Evolutionary conservation across 345 rosid genomes (phyloP), one percentile per base, ranked within the genome.

Genomic region (Eucalyptus rudis): DNA sequence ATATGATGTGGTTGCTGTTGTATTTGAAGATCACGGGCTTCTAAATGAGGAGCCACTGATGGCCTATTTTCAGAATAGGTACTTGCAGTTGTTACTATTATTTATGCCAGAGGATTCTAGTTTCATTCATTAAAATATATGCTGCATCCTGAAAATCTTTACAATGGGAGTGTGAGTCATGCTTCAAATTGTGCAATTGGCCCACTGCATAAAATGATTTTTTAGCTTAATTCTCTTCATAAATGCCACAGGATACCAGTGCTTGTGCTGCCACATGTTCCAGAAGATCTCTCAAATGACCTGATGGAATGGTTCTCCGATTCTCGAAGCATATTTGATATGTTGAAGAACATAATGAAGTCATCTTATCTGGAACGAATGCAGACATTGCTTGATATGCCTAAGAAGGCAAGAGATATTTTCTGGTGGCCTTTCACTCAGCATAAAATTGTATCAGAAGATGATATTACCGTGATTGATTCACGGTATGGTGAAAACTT

Each of bases 351-450:
- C 33, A 91, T 86, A 89, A 94, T 98, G 96, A 86, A 93, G 36
- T 91, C 94, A 85, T 88, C 96, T 91, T 92, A 94, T 92, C 91
- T 89, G 87, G 94, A 95, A 91, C 95, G 98, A 91, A 89, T 96
- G 54, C 91, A 90, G 33, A 94, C 94, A 90, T 88, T 98, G 88
- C 91, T 91, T 87, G 92, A 92, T 71, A 96, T 97, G 98, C 91
- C 94, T 22, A 97, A 93, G 94, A 96, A 88, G 89, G 99, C 99
- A 56, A 91, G 93, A 58, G 93, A 97, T 66, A 91, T 93, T 89
- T 94, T 98, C 88, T 98, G 99, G 99, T 96, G 99, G 99, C 99
- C 99, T 13, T 97, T 97, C 92, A 97, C 99, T 93, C 98, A 98
- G 92, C 99, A 98, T 92, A 92, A 91, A 87, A 95, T 94, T 90